Base-by-base conservation (phyloP, 192 early-diverging fungal genomes). In the Chytriomyces sp. region DNA sequence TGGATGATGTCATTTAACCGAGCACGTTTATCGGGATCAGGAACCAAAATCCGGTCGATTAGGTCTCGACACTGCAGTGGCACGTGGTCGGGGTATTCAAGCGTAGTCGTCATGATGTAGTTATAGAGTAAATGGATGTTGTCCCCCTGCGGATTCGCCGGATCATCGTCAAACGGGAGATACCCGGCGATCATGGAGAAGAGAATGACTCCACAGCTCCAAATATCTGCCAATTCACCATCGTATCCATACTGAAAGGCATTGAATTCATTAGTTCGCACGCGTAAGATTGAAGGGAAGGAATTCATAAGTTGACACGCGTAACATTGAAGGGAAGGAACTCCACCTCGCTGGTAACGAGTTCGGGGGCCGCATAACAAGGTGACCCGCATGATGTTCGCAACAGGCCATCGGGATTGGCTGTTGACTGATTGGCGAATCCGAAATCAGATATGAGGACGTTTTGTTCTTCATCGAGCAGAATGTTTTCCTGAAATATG, bases 361-460 rank as follows among this genome's bases (percentile, higher is more conserved):
- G 87, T 78, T 99, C 97, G 2, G 97, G 97, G 7, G 97, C 97
- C 2, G 97, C 97, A 78, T 99, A 99, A 80, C 97, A 99, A 28
- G 97, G 97, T 58, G 94, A 96, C 10, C 97, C 97, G 77, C 97
- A 99, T 38, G 92, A 94, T 8, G 97, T 99, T 7, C 91, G 81
- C 89, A 98, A 90, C 57, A 98, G 81, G 36, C 54, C 39, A 25
- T 84, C 75, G 12, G 52, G 59, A 0, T n/a, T n/a, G n/a, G 89
- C 82, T 8, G 83, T 85, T 14, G 86, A 79, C 82, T 93, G 89
- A 72, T 97, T 99, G 17, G 96, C 96, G 80, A 99, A 99, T 10
- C 96, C 96, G 91, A 99, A 99, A 77, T 99, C 96, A 5, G 95
- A 96, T 77, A 99, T 96, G 67, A 96, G 91, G 55, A 98, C 89